Evolutionary conservation across 306 rosid species (phyloP).

Genomic region (Clitoria ternatea): DNA sequence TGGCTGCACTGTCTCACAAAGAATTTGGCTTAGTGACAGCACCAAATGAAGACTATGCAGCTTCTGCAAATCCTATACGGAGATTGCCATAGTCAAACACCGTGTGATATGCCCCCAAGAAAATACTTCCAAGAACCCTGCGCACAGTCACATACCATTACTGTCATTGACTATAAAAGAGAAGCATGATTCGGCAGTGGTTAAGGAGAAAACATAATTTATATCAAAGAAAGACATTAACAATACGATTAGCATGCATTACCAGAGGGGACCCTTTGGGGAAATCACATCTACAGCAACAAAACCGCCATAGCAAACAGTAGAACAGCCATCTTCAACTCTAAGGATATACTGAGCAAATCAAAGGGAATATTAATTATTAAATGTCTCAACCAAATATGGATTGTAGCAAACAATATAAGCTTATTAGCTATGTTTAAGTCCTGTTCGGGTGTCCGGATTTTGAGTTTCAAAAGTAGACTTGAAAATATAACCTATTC

Average conservation of each 20-base stretch:
- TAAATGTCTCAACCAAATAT: background rate
- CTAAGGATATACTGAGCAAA: conserved; percentile 51
- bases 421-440: background rate
- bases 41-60: conserved; percentile 34
- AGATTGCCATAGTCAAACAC: conserved; percentile 68
- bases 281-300: conserved; percentile 65
- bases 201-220: background rate
- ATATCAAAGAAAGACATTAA: background rate
- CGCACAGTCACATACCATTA: conserved; percentile 20
- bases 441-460: too few relatives aligned
- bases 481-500: too few relatives aligned
- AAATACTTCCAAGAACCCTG: conserved; percentile 74
- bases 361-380: background rate
- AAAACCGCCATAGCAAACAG: conserved; percentile 63
- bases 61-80: conserved; percentile 65
- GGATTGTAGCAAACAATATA: background rate
- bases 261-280: conserved; percentile 83
- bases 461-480: too few relatives aligned
- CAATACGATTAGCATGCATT: conserved; percentile 10
- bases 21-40: background rate
- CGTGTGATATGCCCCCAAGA: conserved; percentile 69
- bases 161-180: conserved; percentile 5
- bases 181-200: background rate
- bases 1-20: background rate
- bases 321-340: conserved; percentile 44